phyloP scores from a whole-genome alignment of 805 yeast genomes.

The Nakazawaea ambrosiae region DNA sequence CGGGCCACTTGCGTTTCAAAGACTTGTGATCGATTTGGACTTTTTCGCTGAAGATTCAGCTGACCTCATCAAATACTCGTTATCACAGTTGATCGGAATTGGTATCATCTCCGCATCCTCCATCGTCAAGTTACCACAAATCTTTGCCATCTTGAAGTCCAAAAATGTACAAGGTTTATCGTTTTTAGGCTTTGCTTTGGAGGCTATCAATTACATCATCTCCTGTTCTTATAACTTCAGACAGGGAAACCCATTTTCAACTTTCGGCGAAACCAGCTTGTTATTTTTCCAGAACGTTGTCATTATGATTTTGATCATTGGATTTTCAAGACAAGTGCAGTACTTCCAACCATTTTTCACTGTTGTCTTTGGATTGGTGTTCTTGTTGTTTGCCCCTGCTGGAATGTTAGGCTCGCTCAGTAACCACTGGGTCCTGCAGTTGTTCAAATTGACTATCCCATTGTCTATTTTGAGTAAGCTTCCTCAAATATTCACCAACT shows the following conservation, averaged over 20 bases:
- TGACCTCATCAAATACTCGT: constrained; percentile 21
- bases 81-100: constrained; percentile 26
- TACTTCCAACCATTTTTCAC: constrained; percentile 5
- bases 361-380: constrained; percentile 1
- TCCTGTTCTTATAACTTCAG: constrained; percentile 30
- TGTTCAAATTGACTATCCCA: constrained; percentile 30
- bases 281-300: constrained; percentile 28
- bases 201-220: constrained; percentile 25
- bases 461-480: constrained; percentile 27
- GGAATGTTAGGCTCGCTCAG: constrained; percentile 9
- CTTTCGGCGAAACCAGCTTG: constrained; percentile 32
- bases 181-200: constrained; percentile 23
- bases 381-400: constrained; percentile 7
- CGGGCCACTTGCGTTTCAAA: constrained; percentile 20
- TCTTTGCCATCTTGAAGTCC: constrained; percentile 23
- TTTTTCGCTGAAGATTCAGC: constrained; percentile 16
- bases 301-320: constrained; percentile 23
- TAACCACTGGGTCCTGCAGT: constrained; percentile 12
- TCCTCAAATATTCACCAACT: constrained; percentile 34
- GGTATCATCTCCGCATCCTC: constrained; percentile 30
- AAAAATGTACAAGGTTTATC: constrained; percentile 29
- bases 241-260: constrained; percentile 25
- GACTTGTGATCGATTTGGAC: constrained; percentile 19
- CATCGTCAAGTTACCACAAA: constrained; percentile 34
- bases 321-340: constrained; percentile 8